These are phyloP conservation scores for Silene conica DNA, from an alignment of 148 eudicot genomes.

Conservation along the genomic window DNA sequence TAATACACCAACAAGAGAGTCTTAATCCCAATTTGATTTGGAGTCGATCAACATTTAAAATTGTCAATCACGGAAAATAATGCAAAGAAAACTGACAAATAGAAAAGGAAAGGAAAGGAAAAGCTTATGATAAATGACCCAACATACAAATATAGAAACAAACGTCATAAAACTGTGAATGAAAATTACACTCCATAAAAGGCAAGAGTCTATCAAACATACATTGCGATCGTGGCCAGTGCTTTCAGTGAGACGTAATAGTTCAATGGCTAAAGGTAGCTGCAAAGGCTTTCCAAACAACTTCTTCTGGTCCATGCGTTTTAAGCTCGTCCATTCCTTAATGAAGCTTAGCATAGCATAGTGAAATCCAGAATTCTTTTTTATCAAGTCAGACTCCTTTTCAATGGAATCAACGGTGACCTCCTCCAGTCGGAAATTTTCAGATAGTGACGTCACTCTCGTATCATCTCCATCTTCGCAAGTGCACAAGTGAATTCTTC, in stretches of 20 bases:
- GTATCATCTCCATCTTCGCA: conserved; percentile 62
- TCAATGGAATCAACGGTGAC: conserved; percentile 35
- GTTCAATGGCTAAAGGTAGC: conserved; percentile 74
- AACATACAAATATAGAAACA: not conserved
- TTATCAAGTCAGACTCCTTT: conserved; percentile 27
- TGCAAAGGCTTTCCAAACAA: conserved; percentile 77
- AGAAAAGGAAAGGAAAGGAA: not conserved
- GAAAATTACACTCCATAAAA: not conserved
- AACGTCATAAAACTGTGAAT: not conserved
- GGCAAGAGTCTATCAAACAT: conserved; percentile 15
- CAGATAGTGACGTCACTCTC: conserved; percentile 67
- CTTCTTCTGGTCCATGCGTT: conserved; percentile 58
- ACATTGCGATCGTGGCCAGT: conserved; percentile 74
- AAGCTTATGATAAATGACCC: not conserved
- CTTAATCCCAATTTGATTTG: not conserved
- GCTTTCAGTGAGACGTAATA: conserved; percentile 65
- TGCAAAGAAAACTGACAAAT: too few relatives aligned
- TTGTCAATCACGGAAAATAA: not conserved
- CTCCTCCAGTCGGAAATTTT: conserved; percentile 76
- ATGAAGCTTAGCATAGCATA: conserved; percentile 55
- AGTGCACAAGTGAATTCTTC: conserved; percentile 80
- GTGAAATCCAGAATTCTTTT: conserved; percentile 46
- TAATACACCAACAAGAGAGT: not conserved
- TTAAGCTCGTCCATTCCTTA: conserved; percentile 70
- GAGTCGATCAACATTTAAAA: too few relatives aligned